Percentiles rank a stretch among this genome's conserved stretches.
Conservation (phyloP, 345 rosid genomes). For the Acer yangbiense region DNA sequence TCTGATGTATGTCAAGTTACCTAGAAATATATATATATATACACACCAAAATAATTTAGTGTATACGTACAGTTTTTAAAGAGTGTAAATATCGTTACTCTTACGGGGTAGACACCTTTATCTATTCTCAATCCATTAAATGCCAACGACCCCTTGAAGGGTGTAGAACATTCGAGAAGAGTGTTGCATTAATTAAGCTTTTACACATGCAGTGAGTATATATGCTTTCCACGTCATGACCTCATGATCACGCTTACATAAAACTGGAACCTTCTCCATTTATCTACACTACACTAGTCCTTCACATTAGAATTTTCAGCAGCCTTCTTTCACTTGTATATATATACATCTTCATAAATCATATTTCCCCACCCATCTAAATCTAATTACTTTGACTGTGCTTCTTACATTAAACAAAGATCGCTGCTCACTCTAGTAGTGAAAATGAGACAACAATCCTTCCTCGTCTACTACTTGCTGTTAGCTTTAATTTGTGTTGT, state of each 20-base stretch:
- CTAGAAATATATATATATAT: too few species aligned
- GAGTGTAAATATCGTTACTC: too few species aligned
- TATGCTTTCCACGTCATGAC: too few species aligned
- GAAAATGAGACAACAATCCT: constrained; percentile 21
- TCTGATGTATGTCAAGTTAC: too few species aligned
- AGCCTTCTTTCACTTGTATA: constrained; percentile 15
- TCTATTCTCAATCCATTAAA: too few species aligned
- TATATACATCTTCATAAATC: constrained; percentile 3
- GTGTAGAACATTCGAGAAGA: constrained; percentile 27
- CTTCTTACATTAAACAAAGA: neutral
- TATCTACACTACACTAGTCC: neutral
- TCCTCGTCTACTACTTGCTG: constrained; percentile 7
- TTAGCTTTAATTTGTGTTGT: constrained; percentile 19
- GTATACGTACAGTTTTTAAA: too few species aligned
- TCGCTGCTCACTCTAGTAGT: neutral
- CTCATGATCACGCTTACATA: neutral
- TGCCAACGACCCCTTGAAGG: too few species aligned
- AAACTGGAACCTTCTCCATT: constrained; percentile 41
- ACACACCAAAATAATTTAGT: too few species aligned
- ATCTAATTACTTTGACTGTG: neutral
- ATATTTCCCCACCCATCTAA: neutral
- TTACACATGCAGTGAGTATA: neutral
- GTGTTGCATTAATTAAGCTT: too few species aligned
- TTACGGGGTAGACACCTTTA: too few species aligned
- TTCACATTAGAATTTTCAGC: constrained; percentile 27